phyloP scores from a whole-genome alignment of 2,329 filamentous ascomycete species.

The Fusarium avenaceum region DNA sequence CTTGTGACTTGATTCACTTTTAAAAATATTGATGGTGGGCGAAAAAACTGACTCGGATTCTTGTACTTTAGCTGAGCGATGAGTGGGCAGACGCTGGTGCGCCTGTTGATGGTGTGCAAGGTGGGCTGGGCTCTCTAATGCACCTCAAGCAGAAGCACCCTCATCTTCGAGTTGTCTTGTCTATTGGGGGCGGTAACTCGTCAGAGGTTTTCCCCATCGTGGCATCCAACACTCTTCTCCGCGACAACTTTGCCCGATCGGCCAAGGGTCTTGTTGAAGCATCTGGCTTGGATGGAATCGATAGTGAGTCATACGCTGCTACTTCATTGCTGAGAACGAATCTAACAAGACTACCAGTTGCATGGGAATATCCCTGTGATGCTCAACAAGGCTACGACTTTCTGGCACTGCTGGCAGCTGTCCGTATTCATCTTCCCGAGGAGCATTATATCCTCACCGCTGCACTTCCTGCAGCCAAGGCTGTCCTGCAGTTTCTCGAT shows the following conservation, averaged over 20 bases:
- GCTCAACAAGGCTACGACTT: constrained; percentile 77
- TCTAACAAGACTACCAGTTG: constrained; percentile 61
- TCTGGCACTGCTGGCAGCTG: constrained; percentile 73
- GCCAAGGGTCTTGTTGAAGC: constrained; percentile 76
- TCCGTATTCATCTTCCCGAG: constrained; percentile 76
- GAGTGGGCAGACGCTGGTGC: constrained; percentile 82
- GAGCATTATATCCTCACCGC: constrained; percentile 78
- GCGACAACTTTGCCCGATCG: constrained; percentile 79
- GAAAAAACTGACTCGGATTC: constrained; percentile 46
- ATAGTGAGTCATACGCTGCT: constrained; percentile 66
- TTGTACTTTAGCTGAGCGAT: constrained; percentile 74
- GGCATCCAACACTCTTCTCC: constrained; percentile 69
- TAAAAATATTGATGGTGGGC: constrained; percentile 15
- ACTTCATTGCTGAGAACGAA: background rate
- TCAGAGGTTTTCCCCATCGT: constrained; percentile 77
- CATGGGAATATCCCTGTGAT: constrained; percentile 83
- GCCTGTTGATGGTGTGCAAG: constrained; percentile 77
- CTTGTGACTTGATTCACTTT: constrained; percentile 2
- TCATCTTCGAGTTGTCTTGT: constrained; percentile 81
- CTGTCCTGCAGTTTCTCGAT: constrained; percentile 77
- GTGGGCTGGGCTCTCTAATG: constrained; percentile 80
- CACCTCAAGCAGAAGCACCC: constrained; percentile 78
- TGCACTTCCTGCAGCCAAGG: constrained; percentile 76
- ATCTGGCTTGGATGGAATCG: constrained; percentile 73
- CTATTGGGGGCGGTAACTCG: constrained; percentile 77